These are phyloP conservation scores for Gynochthodes officinalis DNA, from an alignment of 257 asterid species.

Conservation along the genomic window DNA sequence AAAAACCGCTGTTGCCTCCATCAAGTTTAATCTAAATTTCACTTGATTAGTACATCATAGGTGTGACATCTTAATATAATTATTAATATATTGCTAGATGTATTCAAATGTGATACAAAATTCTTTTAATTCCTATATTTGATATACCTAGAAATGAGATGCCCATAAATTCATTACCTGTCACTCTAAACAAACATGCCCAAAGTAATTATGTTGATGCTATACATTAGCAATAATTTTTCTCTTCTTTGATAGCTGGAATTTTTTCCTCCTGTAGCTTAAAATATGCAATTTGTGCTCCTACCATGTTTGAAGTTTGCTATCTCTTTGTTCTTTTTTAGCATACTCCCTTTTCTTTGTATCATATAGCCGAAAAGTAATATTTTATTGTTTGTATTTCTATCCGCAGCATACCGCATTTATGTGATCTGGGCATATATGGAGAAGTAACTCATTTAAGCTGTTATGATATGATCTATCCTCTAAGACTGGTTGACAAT, in stretches of 20 bases:
- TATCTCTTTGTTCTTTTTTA: neutral
- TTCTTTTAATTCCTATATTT: neutral
- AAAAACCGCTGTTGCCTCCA: neutral
- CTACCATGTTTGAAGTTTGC: neutral
- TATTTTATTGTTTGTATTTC: neutral
- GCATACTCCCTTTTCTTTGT: neutral
- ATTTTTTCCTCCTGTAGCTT: neutral
- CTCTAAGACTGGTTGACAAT: neutral
- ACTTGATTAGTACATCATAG: neutral
- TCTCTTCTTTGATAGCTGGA: neutral
- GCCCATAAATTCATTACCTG: neutral
- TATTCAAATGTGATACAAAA: neutral
- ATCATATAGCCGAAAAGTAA: neutral
- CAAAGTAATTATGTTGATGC: neutral
- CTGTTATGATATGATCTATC: neutral
- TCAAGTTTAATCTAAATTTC: neutral
- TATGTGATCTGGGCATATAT: neutral
- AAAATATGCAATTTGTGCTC: neutral
- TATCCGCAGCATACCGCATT: too few relatives aligned
- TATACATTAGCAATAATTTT: constrained; percentile 4
- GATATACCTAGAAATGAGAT: neutral
- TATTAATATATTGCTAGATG: neutral
- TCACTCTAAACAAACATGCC: neutral
- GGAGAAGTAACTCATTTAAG: neutral
- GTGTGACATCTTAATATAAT: neutral